These are phyloP conservation scores for Cucumis sativus DNA, from an alignment of 306 rosid genomes.

Conservation along the genomic window DNA sequence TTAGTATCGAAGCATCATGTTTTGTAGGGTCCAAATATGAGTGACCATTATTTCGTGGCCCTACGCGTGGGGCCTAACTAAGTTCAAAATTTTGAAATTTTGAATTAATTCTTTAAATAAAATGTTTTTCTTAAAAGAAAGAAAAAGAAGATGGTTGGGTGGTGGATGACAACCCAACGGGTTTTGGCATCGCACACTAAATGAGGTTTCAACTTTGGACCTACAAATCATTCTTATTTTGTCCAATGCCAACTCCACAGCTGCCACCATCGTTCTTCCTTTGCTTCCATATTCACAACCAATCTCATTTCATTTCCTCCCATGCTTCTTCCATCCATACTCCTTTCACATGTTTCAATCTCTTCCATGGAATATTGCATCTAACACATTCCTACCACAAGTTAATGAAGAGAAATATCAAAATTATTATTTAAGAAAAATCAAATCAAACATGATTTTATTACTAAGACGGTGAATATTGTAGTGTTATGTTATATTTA, in stretches of 20 bases:
- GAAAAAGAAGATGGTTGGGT: neutral
- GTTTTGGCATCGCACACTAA: conserved; percentile 7
- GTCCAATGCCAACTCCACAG: neutral
- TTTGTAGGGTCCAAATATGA: neutral
- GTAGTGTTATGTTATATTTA: too few species aligned
- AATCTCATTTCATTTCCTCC: neutral
- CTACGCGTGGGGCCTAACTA: neutral
- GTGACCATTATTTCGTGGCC: neutral
- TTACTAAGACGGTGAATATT: too few species aligned
- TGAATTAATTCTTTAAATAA: neutral
- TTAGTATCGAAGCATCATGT: too few species aligned
- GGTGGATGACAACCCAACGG: conserved; percentile 10
- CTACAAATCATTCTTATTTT: neutral
- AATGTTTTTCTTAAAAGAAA: neutral
- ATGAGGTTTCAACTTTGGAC: neutral
- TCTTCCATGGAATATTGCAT: too few species aligned
- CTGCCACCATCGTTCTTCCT: neutral
- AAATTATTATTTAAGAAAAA: too few species aligned
- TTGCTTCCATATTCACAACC: neutral
- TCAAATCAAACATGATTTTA: too few species aligned
- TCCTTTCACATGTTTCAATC: neutral
- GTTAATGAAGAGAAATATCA: too few species aligned
- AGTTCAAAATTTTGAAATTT: neutral
- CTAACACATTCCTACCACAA: too few species aligned
- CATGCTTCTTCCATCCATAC: neutral